Percentiles rank a stretch among this genome's conserved stretches.
Conservation (phyloP, 2,329 filamentous ascomycete genomes). For the Diaporthe velutina region DNA sequence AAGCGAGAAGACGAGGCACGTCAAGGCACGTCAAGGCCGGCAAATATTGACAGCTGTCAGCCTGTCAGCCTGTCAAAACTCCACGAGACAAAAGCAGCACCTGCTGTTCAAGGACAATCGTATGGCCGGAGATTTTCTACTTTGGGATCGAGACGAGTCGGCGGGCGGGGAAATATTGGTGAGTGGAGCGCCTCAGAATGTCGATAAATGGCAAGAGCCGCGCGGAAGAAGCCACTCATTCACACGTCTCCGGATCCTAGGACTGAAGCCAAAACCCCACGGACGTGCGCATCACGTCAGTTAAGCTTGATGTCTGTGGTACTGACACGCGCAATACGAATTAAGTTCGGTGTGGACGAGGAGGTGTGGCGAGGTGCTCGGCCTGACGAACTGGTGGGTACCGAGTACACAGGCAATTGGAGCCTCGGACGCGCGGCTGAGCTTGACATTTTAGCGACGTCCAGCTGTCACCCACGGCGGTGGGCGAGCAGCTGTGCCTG, state of each 20-base stretch:
- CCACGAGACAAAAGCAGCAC: background rate
- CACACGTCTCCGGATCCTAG: background rate
- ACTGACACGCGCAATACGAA: conserved; percentile 30
- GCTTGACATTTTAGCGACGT: conserved; percentile 18
- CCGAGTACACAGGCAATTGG: conserved; percentile 1
- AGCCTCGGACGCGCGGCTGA: conserved; percentile 31
- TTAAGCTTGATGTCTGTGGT: conserved; percentile 33
- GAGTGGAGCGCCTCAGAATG: conserved; percentile 13
- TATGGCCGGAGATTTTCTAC: background rate
- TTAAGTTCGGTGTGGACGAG: conserved; percentile 19
- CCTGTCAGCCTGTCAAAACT: conserved; percentile 8
- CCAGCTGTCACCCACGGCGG: background rate
- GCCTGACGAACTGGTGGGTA: conserved; percentile 31
- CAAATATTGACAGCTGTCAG: conserved; percentile 16
- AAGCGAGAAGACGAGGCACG: background rate
- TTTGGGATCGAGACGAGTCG: conserved; percentile 10
- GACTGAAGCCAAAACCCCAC: background rate
- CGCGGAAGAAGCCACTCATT: conserved; percentile 27
- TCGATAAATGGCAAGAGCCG: conserved; percentile 1
- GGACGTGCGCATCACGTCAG: conserved; percentile 32
- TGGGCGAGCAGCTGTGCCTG: background rate
- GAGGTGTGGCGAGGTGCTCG: background rate
- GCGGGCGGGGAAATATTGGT: conserved; percentile 5
- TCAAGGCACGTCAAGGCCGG: background rate
- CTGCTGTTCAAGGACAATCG: background rate